Base-by-base conservation (phyloP, 257 asterid species). In the Asclepias syriaca region DNA sequence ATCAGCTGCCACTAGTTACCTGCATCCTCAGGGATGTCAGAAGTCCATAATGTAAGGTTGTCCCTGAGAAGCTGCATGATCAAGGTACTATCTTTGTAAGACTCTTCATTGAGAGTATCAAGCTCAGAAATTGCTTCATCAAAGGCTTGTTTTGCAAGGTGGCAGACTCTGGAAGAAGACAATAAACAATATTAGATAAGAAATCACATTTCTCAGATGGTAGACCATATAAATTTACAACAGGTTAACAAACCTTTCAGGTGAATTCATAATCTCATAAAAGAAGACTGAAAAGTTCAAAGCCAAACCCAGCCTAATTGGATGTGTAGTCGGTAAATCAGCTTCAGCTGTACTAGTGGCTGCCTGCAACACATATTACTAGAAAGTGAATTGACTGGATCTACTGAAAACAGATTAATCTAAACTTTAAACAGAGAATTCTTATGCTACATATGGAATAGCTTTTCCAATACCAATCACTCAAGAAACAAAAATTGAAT, bases 121-220 rank as follows among this genome's bases (percentile, higher is more conserved):
- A 92, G 89, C 79, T 92, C 97, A 0, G 96, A 87, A 76, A 90
- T 90, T 70, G 98, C 98, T 84, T 92, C 98, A 83, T 92, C 98
- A 86, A 92, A 90, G 70, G 98, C 98, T 81, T 88, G 96, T 80
- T 92, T 92, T 13, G 96, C 98, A 68, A 92, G 92, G 82, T 88
- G 96, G 81, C 98, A 92, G 63, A 97, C 98, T 88, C 98, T 88
- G 80, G 68, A 78, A 73, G 15, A 24, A 71, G 37, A 77, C 60
- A 71, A 18, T 71, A 21, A 9, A 73, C n/a, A 49, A 56, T 56
- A 56, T 66, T 22, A 72, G 66, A 46, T 34, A 16, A 71, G 67
- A 29, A 18, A 77, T 76, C 18, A 57, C 13, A 50, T n/a, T 19
- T 45, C 49, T 66, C 71, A 65, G 24, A 53, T 16, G 65, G 49